Conservation (phyloP, 2,329 filamentous ascomycete genomes). For the Domatiomyces globalis region DNA sequence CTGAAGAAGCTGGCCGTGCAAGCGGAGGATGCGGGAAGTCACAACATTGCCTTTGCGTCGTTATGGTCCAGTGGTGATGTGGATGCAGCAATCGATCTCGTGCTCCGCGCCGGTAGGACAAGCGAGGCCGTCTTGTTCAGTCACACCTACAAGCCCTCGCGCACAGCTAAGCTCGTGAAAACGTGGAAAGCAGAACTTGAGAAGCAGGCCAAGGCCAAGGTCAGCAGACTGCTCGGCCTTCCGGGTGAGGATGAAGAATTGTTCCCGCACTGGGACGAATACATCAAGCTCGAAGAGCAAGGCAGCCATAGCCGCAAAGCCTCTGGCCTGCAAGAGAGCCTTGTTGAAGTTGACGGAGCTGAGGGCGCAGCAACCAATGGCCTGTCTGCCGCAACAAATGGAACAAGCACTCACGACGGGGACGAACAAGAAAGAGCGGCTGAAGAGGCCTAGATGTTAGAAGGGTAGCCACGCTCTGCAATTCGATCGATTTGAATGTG, state of each 20-base stretch:
- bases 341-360: slow-evolving; percentile 29
- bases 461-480: background rate
- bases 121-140: slow-evolving; percentile 84
- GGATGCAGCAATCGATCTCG: slow-evolving; percentile 63
- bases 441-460: background rate
- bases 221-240: slow-evolving; percentile 67
- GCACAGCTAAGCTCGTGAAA: slow-evolving; percentile 51
- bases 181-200: slow-evolving; percentile 76
- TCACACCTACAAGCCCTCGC: slow-evolving; percentile 86
- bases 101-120: slow-evolving; percentile 62
- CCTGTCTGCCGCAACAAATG: background rate
- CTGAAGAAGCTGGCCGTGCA: slow-evolving; percentile 58
- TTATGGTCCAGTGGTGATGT: slow-evolving; percentile 79
- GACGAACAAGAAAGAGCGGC: background rate
- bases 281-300: slow-evolving; percentile 64
- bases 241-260: slow-evolving; percentile 69
- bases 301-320: slow-evolving; percentile 36
- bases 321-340: slow-evolving; percentile 20
- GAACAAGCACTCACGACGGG: background rate
- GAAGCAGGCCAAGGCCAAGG: slow-evolving; percentile 69
- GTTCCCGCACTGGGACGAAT: slow-evolving; percentile 95
- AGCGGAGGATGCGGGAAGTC: slow-evolving; percentile 60
- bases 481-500: no score
- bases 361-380: slow-evolving; percentile 21
- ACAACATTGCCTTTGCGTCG: slow-evolving; percentile 87